phyloP scores from a whole-genome alignment of 2,329 filamentous ascomycete genomes.

The Chaetothyriales sp. region DNA sequence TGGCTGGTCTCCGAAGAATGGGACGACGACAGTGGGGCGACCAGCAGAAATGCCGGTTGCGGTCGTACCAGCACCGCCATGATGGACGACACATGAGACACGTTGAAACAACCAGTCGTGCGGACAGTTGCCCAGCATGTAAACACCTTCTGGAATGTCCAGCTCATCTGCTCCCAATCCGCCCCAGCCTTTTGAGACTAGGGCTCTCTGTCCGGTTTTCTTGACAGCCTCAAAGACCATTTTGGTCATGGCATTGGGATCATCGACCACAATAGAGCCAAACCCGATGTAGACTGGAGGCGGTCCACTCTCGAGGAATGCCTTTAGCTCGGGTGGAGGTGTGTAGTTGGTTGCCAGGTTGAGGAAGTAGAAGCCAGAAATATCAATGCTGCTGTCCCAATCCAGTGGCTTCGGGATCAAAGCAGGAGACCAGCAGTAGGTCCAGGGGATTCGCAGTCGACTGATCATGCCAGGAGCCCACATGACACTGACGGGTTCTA shows the following conservation, averaged over 20 bases:
- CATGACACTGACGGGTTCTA: conserved; percentile 64
- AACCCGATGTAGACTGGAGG: conserved; percentile 72
- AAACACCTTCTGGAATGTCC: conserved; percentile 57
- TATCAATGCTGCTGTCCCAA: conserved; percentile 56
- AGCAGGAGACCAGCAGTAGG: conserved; percentile 80
- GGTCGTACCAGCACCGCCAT: conserved; percentile 76
- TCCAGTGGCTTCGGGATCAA: conserved; percentile 63
- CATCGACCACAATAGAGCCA: conserved; percentile 66
- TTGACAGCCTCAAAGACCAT: conserved; percentile 58
- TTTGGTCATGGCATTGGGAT: conserved; percentile 55
- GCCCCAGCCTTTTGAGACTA: conserved; percentile 80
- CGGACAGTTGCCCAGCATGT: conserved; percentile 71
- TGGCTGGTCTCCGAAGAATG: conserved; percentile 74
- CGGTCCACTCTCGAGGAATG: conserved; percentile 53
- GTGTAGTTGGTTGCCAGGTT: conserved; percentile 51
- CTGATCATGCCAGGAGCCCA: conserved; percentile 70
- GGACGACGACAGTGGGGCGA: conserved; percentile 66
- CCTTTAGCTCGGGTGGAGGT: conserved; percentile 49
- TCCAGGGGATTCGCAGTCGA: conserved; percentile 64
- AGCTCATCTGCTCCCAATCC: conserved; percentile 60
- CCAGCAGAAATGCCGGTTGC: conserved; percentile 75
- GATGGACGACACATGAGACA: conserved; percentile 70
- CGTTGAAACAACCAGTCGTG: conserved; percentile 81
- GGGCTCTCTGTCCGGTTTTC: conserved; percentile 52
- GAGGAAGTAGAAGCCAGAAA: conserved; percentile 65